Percentiles rank a stretch among this genome's conserved stretches.
Conservation (phyloP, 768 basidiomycete species). For the Pleurotus citrinopileatus region DNA sequence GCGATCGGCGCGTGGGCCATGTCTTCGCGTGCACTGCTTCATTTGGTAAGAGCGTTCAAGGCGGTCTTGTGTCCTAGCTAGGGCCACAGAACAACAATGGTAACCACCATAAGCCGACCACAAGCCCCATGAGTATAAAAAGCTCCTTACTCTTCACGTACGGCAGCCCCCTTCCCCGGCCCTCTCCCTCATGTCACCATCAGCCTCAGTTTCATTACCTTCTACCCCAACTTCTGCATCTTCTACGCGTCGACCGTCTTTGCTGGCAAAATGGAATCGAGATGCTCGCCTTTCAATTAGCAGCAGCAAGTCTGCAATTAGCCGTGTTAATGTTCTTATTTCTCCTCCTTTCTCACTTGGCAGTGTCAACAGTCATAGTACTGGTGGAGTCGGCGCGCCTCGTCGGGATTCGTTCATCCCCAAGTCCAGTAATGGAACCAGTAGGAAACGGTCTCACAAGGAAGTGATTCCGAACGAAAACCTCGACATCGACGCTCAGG, state of each 20-base stretch:
- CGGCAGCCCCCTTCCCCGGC: too few species aligned
- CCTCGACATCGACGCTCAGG: neutral
- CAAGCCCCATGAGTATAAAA: too few species aligned
- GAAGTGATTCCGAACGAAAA: slow-evolving; percentile 1
- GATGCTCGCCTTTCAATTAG: slow-evolving; percentile 3
- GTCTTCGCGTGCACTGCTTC: too few species aligned
- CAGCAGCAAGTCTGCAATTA: slow-evolving; percentile 3
- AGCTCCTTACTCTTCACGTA: too few species aligned
- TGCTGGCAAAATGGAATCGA: slow-evolving; percentile 8
- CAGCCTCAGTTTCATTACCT: neutral
- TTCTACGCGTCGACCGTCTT: neutral
- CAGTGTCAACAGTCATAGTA: neutral
- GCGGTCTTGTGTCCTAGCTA: too few species aligned
- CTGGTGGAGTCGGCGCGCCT: neutral
- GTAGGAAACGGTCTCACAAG: slow-evolving; percentile 1
- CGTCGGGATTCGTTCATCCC: slow-evolving; percentile 5
- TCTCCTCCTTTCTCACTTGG: slow-evolving; percentile 5
- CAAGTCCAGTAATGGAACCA: neutral
- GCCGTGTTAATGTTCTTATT: neutral
- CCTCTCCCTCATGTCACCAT: neutral
- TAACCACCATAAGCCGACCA: too few species aligned
- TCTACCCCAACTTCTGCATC: neutral
- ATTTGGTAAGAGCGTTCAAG: too few species aligned
- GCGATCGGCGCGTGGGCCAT: too few species aligned
- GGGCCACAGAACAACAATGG: too few species aligned